These are phyloP conservation scores for Nyctanthes arbortristis DNA, from an alignment of 257 asterid species.

Conservation along the genomic window DNA sequence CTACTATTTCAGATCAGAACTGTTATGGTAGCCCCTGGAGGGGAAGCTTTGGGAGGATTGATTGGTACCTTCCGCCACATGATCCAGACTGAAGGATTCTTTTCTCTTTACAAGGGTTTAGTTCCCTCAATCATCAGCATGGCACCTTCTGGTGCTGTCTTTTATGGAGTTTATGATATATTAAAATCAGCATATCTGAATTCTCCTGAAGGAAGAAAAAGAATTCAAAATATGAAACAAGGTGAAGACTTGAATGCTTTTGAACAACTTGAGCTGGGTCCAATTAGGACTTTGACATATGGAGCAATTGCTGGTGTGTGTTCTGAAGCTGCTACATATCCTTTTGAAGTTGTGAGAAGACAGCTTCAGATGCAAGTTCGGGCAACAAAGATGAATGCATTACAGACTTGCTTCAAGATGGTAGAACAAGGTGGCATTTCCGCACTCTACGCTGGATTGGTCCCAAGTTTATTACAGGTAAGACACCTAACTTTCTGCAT, in stretches of 20 bases:
- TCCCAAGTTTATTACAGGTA: conserved; percentile 97
- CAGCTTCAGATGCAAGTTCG: conserved; percentile 96
- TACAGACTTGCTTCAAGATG: conserved; percentile 73
- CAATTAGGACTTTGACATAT: conserved; percentile 70
- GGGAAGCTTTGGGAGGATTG: conserved; percentile 92
- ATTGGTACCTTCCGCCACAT: conserved; percentile 75
- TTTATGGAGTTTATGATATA: conserved; percentile 91
- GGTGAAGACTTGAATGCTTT: conserved; percentile 71
- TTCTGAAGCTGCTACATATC: conserved; percentile 95
- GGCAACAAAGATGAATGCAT: conserved; percentile 73
- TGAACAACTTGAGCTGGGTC: conserved; percentile 89
- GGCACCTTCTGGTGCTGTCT: conserved; percentile 99
- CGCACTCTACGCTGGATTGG: conserved; percentile 84
- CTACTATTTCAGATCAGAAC: conserved; percentile 76
- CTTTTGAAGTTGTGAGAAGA: conserved; percentile 96
- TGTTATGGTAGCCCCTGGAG: conserved; percentile 98
- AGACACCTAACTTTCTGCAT: background rate
- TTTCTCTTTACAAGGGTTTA: conserved; percentile 91
- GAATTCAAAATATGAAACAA: conserved; percentile 75
- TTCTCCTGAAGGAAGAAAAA: conserved; percentile 74
- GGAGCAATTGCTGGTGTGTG: conserved; percentile 98
- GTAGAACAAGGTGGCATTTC: conserved; percentile 89
- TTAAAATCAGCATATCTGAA: conserved; percentile 76
- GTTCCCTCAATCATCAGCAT: conserved; percentile 91
- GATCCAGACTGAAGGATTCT: conserved; percentile 87